Percentiles rank a stretch among this genome's conserved stretches.
Conservation (phyloP, 1,284 basidiomycete species). For the Boletus semigastroideus region DNA sequence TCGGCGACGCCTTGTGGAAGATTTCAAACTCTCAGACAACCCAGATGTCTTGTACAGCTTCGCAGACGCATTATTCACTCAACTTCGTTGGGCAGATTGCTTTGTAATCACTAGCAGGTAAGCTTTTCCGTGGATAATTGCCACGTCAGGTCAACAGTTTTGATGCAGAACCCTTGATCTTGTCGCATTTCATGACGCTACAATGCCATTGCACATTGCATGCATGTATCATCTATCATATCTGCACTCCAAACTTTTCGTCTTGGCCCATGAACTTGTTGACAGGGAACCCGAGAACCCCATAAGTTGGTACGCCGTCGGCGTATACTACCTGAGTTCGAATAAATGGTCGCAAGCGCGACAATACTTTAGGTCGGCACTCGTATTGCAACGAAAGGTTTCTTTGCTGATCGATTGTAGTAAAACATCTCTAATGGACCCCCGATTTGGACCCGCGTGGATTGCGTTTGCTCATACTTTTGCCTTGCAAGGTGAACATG, state of each 20-base stretch:
- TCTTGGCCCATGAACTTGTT: conserved; percentile 94
- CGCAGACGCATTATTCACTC: conserved; percentile 87
- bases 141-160: conserved; percentile 2
- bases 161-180: conserved; percentile 72
- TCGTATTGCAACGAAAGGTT: background rate
- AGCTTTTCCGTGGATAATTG: conserved; percentile 1
- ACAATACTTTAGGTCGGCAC: conserved; percentile 83
- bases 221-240: conserved; percentile 96
- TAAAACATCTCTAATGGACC: conserved; percentile 96
- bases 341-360: conserved; percentile 87
- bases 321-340: conserved; percentile 91
- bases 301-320: conserved; percentile 97
- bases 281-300: conserved; percentile 91
- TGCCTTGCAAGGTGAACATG: conserved; percentile 95
- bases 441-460: conserved; percentile 95
- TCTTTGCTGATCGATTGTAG: conserved; percentile 39
- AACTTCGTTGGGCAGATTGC: conserved; percentile 93
- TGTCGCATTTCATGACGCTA: conserved; percentile 79
- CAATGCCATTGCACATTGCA: conserved; percentile 91
- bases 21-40: conserved; percentile 83
- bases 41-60: conserved; percentile 91
- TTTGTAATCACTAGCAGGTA: conserved; percentile 85
- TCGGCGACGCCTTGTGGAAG: conserved; percentile 70
- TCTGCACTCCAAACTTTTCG: conserved; percentile 89
- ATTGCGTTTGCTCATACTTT: conserved; percentile 97